Conservation (phyloP, 2,329 filamentous ascomycete species). For the Pestalotiopsis sp. region DNA sequence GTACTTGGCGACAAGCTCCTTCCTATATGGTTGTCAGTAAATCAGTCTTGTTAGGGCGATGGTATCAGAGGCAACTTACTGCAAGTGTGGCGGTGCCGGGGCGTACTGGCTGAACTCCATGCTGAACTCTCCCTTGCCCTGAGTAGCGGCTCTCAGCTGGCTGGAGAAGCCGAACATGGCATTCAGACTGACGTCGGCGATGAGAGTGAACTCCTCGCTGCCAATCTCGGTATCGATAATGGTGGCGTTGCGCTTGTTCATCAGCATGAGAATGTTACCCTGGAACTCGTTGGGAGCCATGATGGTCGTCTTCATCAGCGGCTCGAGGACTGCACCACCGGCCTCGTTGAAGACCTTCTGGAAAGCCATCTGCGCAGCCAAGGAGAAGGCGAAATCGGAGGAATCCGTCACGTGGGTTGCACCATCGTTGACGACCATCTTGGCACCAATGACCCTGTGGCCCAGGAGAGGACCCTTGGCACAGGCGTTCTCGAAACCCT, state of each 20-base stretch:
- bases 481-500: constrained; percentile 85
- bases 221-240: constrained; percentile 97
- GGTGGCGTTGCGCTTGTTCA: constrained; percentile 95
- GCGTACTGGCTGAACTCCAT: constrained; percentile 99
- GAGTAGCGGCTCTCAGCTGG: constrained; percentile 87
- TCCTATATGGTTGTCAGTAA: constrained; percentile 43
- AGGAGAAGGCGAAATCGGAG: constrained; percentile 93
- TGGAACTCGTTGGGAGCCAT: constrained; percentile 97
- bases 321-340: constrained; percentile 85
- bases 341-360: constrained; percentile 86
- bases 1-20: constrained; percentile 62
- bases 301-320: constrained; percentile 97
- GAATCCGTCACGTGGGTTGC: constrained; percentile 98
- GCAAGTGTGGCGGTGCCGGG: constrained; percentile 82
- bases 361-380: constrained; percentile 95
- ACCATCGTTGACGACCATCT: constrained; percentile 94
- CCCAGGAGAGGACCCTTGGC: constrained; percentile 89
- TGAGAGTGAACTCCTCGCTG: constrained; percentile 89
- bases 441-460: constrained; percentile 86
- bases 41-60: neutral
- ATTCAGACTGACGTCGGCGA: constrained; percentile 91
- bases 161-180: constrained; percentile 98
- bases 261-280: constrained; percentile 87
- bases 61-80: constrained; percentile 60
- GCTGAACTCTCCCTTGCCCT: constrained; percentile 97